These are phyloP conservation scores for Podosphaera aphanis DNA, from an alignment of 2,329 filamentous ascomycete genomes.

Conservation along the genomic window DNA sequence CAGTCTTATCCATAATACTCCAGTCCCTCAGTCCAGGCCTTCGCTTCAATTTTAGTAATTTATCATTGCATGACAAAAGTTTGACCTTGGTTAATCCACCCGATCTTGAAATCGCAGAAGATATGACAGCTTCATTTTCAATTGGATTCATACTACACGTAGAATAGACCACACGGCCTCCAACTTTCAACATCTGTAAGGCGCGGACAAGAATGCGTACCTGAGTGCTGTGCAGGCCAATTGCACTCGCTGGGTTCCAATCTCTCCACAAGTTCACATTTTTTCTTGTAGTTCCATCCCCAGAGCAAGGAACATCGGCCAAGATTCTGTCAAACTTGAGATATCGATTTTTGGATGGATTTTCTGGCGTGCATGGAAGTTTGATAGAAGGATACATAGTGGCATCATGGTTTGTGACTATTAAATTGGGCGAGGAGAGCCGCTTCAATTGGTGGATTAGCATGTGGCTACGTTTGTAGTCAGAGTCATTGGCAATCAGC, in stretches of 20 bases:
- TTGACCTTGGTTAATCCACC: constrained; percentile 63
- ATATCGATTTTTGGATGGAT: constrained; percentile 38
- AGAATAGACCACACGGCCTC: constrained; percentile 86
- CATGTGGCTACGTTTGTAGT: constrained; percentile 94
- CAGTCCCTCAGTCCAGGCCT: constrained; percentile 55
- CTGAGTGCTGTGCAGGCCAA: constrained; percentile 74
- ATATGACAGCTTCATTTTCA: constrained; percentile 84
- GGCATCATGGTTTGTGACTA: constrained; percentile 95
- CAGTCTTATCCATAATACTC: constrained; percentile 77
- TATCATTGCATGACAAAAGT: constrained; percentile 60
- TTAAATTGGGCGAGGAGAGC: constrained; percentile 81
- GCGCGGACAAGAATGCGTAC: constrained; percentile 75
- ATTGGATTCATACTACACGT: constrained; percentile 98
- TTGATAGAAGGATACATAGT: constrained; percentile 86
- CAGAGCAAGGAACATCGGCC: constrained; percentile 89
- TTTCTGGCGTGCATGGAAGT: constrained; percentile 38
- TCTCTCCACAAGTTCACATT: constrained; percentile 88
- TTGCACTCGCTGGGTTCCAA: constrained; percentile 68
- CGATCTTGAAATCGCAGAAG: constrained; percentile 70
- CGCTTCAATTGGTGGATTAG: constrained; percentile 94
- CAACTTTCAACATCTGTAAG: constrained; percentile 86
- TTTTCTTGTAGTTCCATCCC: constrained; percentile 83
- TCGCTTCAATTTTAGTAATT: constrained; percentile 55
- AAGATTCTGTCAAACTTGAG: constrained; percentile 93
- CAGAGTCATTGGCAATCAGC: constrained; percentile 83